Percentiles rank a stretch among this genome's conserved stretches.
phyloP scores from a whole-genome alignment of 2,329 filamentous ascomycete species.

The Elsinoe ampelina region DNA sequence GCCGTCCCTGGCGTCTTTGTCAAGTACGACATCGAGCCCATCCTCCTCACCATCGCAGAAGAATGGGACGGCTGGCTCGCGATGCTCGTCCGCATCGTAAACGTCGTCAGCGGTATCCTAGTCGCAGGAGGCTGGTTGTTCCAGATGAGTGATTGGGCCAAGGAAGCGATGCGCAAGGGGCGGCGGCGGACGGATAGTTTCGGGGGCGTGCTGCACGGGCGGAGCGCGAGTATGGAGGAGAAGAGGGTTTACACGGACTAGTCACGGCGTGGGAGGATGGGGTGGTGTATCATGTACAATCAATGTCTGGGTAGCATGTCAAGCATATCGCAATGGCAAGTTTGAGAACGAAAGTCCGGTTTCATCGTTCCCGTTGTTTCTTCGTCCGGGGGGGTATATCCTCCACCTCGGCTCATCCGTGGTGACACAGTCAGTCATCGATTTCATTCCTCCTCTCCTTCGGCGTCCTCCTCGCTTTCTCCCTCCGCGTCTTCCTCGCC shows the following conservation, averaged over 20 bases:
- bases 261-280: too few species aligned
- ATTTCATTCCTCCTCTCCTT: conserved; percentile 4
- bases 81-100: conserved; percentile 74
- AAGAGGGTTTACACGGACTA: conserved; percentile 11
- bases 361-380: neutral
- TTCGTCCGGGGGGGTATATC: neutral
- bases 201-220: conserved; percentile 42
- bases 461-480: conserved; percentile 18
- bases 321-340: too few species aligned
- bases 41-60: conserved; percentile 77
- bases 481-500: conserved; percentile 20
- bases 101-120: conserved; percentile 81
- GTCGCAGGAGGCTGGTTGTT: conserved; percentile 93
- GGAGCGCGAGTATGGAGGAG: conserved; percentile 19
- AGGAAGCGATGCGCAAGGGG: conserved; percentile 40
- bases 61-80: conserved; percentile 64
- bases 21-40: conserved; percentile 98
- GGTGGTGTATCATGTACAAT: too few species aligned
- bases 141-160: conserved; percentile 68
- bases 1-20: conserved; percentile 85
- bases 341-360: neutral
- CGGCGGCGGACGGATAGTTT: conserved; percentile 31
- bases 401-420: neutral
- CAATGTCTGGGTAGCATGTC: too few species aligned
- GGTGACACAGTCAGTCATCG: too few species aligned